These are phyloP conservation scores for Mollisiaceae sp. DNA, from an alignment of 2,329 filamentous ascomycete genomes.

Conservation along the genomic window DNA sequence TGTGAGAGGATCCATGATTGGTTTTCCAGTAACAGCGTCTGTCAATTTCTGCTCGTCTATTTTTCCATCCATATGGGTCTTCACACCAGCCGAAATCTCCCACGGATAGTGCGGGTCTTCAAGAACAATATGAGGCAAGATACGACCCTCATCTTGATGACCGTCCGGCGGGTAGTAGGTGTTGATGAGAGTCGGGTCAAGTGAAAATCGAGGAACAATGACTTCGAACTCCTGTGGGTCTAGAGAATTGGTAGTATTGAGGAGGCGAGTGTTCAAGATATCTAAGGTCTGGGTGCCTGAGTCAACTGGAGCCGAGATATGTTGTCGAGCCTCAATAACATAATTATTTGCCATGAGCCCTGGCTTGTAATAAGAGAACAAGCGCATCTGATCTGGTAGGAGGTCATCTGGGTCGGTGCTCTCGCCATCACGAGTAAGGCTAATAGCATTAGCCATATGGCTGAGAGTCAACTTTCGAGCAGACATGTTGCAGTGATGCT, in stretches of 20 bases:
- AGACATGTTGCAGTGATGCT: background rate
- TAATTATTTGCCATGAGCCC: background rate
- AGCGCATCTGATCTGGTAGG: background rate
- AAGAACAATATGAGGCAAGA: slow-evolving; percentile 52
- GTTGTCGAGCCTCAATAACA: background rate
- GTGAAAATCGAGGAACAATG: slow-evolving; percentile 19
- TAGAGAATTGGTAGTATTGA: background rate
- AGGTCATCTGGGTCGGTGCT: background rate
- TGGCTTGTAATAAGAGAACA: background rate
- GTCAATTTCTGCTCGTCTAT: background rate
- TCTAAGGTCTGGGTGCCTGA: background rate
- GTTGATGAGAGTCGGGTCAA: slow-evolving; percentile 18
- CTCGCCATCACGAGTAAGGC: background rate
- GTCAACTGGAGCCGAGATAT: background rate
- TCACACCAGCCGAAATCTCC: slow-evolving; percentile 32
- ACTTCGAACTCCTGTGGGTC: slow-evolving; percentile 19
- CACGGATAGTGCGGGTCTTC: slow-evolving; percentile 51
- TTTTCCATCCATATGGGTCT: background rate
- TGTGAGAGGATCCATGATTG: background rate
- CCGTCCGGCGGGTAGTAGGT: slow-evolving; percentile 48
- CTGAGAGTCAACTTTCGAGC: slow-evolving; percentile 1
- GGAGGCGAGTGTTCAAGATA: background rate
- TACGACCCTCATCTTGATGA: slow-evolving; percentile 41
- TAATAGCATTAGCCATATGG: slow-evolving; percentile 2
- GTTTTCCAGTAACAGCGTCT: background rate